Percentiles rank a stretch among this genome's conserved stretches.
Conservation (phyloP, 192 early-diverging fungal genomes). For the Coemansia aciculifera region DNA sequence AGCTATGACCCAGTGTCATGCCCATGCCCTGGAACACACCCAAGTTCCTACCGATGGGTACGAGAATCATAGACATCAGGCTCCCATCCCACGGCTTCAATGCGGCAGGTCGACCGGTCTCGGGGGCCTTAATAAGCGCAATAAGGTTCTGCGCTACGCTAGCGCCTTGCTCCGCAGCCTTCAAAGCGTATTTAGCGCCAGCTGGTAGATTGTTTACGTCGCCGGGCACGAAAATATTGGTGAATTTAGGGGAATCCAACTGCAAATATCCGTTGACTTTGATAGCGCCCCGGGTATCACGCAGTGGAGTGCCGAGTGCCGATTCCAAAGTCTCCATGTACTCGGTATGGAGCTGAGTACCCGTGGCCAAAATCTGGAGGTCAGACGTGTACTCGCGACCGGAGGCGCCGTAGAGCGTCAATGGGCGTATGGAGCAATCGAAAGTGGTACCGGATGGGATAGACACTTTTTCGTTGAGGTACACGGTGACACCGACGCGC, state of each 20-base stretch:
- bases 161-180: conserved; percentile 24
- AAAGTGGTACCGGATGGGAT: conserved; percentile 30
- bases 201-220: conserved; percentile 52
- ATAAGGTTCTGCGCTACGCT: conserved; percentile 36
- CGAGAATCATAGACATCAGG: conserved; percentile 23
- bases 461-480: conserved; percentile 55
- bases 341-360: conserved; percentile 44
- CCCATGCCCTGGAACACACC: conserved; percentile 48
- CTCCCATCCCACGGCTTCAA: conserved; percentile 32
- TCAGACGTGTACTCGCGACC: conserved; percentile 58
- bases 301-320: conserved; percentile 21
- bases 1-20: conserved; percentile 37
- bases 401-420: conserved; percentile 47
- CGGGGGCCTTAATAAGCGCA: conserved; percentile 16
- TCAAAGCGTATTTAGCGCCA: conserved; percentile 31
- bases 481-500: conserved; percentile 51
- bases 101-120: neutral
- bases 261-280: conserved; percentile 56
- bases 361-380: conserved; percentile 57
- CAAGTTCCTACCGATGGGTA: conserved; percentile 40
- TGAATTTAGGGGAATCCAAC: conserved; percentile 20
- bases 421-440: conserved; percentile 36
- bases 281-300: conserved; percentile 43
- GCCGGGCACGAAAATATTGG: conserved; percentile 58
- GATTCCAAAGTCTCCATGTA: conserved; percentile 51